Evolutionary conservation across 2,329 filamentous ascomycete species (phyloP).

Genomic region (Didymella segeticola): DNA sequence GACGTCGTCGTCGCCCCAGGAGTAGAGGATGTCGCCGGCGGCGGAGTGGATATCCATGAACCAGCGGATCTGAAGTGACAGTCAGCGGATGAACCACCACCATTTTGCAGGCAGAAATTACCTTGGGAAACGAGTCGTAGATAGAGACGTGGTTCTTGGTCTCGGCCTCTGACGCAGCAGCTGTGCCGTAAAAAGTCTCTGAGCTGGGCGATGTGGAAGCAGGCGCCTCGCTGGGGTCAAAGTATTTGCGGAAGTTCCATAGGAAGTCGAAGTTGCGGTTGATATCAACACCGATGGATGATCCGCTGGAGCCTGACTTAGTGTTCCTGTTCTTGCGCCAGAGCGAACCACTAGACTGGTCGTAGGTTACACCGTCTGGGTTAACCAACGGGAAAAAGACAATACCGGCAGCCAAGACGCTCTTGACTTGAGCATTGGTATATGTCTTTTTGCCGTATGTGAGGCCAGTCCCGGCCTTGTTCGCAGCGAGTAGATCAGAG

Average conservation of each 20-base stretch:
- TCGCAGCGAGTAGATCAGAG: constrained; percentile 62
- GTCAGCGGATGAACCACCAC: not conserved
- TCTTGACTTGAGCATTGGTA: constrained; percentile 60
- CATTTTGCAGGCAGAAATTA: not conserved
- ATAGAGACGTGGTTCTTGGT: constrained; percentile 62
- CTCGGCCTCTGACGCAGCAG: constrained; percentile 63
- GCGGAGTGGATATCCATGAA: constrained; percentile 66
- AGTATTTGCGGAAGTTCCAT: constrained; percentile 62
- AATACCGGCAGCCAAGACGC: constrained; percentile 60
- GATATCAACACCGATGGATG: constrained; percentile 42
- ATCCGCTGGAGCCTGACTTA: constrained; percentile 47
- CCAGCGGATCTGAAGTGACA: constrained; percentile 54
- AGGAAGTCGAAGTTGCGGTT: constrained; percentile 60
- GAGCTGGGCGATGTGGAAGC: constrained; percentile 54
- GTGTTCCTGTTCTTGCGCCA: constrained; percentile 50
- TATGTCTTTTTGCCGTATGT: constrained; percentile 61
- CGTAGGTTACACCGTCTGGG: constrained; percentile 47
- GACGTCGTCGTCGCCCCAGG: constrained; percentile 64
- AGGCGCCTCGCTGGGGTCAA: constrained; percentile 46
- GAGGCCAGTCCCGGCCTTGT: constrained; percentile 57
- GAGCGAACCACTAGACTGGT: constrained; percentile 40
- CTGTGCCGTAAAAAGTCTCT: constrained; percentile 60
- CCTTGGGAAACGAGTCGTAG: constrained; percentile 56
- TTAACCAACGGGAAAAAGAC: constrained; percentile 56
- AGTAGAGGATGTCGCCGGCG: constrained; percentile 61